Percentiles rank a stretch among this genome's conserved stretches.
Evolutionary conservation across 164 flowering plant species (phyloP).

Genomic region (Dillenia turbinata): DNA sequence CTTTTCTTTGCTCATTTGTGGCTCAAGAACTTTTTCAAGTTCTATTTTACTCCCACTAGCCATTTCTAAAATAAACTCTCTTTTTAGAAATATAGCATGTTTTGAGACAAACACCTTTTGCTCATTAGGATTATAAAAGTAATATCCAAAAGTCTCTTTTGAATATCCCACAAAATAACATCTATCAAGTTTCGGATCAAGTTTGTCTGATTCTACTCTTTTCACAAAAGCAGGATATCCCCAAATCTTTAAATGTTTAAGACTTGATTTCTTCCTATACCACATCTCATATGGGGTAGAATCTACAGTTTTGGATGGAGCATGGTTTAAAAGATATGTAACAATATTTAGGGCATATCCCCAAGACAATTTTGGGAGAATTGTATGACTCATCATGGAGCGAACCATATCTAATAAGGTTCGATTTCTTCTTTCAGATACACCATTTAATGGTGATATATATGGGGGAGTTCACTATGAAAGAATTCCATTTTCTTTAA

Average conservation of each 20-base stretch:
- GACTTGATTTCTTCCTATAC: background rate
- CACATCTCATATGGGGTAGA: background rate
- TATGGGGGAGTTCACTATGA: no score
- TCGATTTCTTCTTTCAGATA: background rate
- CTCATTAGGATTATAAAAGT: background rate
- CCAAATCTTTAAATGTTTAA: constrained; percentile 1
- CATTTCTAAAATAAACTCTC: background rate
- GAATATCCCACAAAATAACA: constrained; percentile 7
- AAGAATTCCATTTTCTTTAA: no score
- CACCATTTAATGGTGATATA: background rate
- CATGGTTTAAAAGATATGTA: background rate
- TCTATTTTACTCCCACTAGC: constrained; percentile 1
- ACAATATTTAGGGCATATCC: background rate
- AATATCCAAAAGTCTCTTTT: background rate
- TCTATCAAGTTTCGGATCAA: background rate
- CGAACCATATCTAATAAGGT: background rate
- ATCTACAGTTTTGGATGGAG: background rate
- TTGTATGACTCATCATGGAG: background rate
- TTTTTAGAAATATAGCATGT: no score
- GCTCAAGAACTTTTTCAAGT: background rate
- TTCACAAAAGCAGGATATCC: constrained; percentile 2
- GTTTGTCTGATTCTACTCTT: background rate
- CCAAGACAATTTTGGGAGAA: background rate
- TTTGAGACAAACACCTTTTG: background rate
- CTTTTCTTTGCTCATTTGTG: no score